Conservation (phyloP, 352 stramenopile species). For the Saprolegnia parasitica region DNA sequence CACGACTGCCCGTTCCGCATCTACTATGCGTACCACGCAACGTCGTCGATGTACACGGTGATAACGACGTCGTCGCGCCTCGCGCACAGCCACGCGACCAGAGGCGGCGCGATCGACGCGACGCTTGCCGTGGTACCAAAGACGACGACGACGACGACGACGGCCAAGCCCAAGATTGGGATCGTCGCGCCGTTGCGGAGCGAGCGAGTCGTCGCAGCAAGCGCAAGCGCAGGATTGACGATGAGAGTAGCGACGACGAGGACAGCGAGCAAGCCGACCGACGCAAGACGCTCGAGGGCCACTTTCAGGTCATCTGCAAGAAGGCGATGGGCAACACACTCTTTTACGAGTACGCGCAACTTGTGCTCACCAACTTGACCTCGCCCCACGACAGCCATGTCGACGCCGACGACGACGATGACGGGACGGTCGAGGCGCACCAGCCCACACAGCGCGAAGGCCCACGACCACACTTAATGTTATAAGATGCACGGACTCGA, state of each 20-base stretch:
- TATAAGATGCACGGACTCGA: too few species aligned
- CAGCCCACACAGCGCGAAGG: not conserved
- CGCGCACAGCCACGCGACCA: not conserved
- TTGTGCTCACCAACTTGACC: slow-evolving; percentile 4
- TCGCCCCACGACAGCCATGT: not conserved
- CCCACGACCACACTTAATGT: not conserved
- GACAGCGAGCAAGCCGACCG: not conserved
- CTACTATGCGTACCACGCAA: not conserved
- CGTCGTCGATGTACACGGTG: not conserved
- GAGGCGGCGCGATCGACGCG: not conserved
- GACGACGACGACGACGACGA: not conserved
- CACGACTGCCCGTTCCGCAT: not conserved
- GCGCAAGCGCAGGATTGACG: too few species aligned
- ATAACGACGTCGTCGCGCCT: not conserved
- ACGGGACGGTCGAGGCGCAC: not conserved
- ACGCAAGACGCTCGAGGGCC: not conserved
- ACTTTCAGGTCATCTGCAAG: slow-evolving; percentile 15
- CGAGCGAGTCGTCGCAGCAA: too few species aligned
- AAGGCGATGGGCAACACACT: slow-evolving; percentile 5
- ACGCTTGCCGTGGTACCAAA: not conserved
- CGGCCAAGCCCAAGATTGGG: not conserved
- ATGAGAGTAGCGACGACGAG: too few species aligned
- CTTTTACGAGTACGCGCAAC: not conserved
- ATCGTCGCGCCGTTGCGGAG: slow-evolving; percentile 4
- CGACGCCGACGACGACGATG: slow-evolving; percentile 1